These are phyloP conservation scores for Albatrellus sp. DNA, from an alignment of 1,284 basidiomycete genomes.

Conservation along the genomic window DNA sequence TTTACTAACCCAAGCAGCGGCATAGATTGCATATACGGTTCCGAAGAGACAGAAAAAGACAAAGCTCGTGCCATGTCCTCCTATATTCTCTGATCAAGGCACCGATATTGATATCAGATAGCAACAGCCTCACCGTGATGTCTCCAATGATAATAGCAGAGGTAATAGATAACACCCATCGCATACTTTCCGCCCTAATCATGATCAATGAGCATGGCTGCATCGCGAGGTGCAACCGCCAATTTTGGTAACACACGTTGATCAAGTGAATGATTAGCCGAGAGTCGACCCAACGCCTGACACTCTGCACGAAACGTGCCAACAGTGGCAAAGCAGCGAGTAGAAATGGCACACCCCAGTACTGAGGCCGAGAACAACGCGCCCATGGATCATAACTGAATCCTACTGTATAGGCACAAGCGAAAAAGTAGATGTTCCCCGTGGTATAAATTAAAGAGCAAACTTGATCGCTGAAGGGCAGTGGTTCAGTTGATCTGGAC, in stretches of 20 bases:
- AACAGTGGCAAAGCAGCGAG: conserved; percentile 42
- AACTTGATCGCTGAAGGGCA: conserved; percentile 61
- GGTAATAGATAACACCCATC: conserved; percentile 47
- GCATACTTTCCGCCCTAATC: conserved; percentile 64
- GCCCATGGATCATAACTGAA: conserved; percentile 39
- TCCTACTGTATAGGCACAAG: conserved; percentile 53
- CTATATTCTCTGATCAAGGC: conserved; percentile 15
- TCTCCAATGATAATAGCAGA: conserved; percentile 68
- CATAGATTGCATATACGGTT: conserved; percentile 57
- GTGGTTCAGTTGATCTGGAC: conserved; percentile 10
- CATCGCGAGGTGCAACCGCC: not conserved
- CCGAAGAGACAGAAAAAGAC: conserved; percentile 55
- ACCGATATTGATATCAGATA: conserved; percentile 8
- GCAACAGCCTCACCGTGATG: conserved; percentile 33
- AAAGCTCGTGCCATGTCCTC: conserved; percentile 35
- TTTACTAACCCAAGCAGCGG: conserved; percentile 59
- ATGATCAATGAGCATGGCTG: not conserved
- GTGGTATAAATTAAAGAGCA: conserved; percentile 68
- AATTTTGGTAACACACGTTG: conserved; percentile 42
- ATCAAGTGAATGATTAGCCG: conserved; percentile 67
- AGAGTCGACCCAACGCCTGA: conserved; percentile 39
- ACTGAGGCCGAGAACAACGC: conserved; percentile 24
- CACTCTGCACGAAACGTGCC: conserved; percentile 3
- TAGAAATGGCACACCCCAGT: conserved; percentile 51
- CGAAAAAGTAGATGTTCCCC: conserved; percentile 61